Evolutionary conservation across 164 flowering plant genomes (phyloP), one percentile per base, ranked within the genome.

Genomic region (Akebia trifoliata): DNA sequence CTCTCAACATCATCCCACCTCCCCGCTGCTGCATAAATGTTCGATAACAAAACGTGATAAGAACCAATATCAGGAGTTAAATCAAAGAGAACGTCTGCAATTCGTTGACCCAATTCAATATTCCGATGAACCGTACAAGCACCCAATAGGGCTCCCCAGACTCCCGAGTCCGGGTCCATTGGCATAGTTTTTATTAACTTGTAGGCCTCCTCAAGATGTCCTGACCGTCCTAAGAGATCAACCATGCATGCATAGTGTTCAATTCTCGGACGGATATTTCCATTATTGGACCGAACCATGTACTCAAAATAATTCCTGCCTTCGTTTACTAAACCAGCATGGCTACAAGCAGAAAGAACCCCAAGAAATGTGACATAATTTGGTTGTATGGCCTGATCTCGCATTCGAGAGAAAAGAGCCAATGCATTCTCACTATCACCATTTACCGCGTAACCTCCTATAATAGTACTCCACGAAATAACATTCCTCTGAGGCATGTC

Each of bases 221-320:
- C 83, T 11, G 80, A 61, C 11, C 80, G 72, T 0, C 78, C 78
- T n/a, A 76, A 64, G 29, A 75, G 80, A 69, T 78, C 76, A 35
- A 78, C 78, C 82, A 76, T 73, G 54, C 80, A 78, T 20, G 80
- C 72, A 60, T 73, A 76, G 34, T 78, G 82, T 50, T 76, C 77
- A 14, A 40, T 54, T 47, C 70, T 69, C 5, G 77, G 82, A 15
- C 51, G 55, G 15, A 74, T n/a, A 43, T 67, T 57, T 34, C 34
- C 25, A 29, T 63, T 60, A 12, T 60, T 31, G 10, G 74, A 69
- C 17, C 18, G 51, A 20, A 25, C 70, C 78, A 78, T 76, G 51
- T 40, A 36, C 21, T 69, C 37, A 48, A 78, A 78, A 42, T 66
- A 67, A 28, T 53, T 46, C 61, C 49, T 12, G 0, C 83, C 78